Evolutionary conservation across 441 rosid species (phyloP), one percentile per base, ranked within the genome.

Genomic region (Gossypium trilobum): DNA sequence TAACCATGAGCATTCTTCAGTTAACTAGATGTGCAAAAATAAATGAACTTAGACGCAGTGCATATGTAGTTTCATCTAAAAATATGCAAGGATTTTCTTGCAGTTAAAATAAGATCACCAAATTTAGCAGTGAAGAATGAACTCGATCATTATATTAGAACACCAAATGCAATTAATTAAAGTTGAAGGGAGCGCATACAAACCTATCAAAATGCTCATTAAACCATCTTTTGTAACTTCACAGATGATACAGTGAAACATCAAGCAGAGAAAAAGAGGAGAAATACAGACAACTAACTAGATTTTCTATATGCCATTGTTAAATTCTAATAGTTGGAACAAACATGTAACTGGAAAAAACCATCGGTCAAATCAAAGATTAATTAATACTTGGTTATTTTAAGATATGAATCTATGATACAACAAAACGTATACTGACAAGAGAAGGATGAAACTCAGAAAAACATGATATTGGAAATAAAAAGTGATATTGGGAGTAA

Each of bases 251-350:
- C 7, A 13, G 56, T 55, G 22, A 55, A 55, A 65, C 8, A 13
- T 36, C 8, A 63, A 42, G 54, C 17, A 64, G 7, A 20, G 69
- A 11, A 13, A 9, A 63, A 19, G 19, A 42, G 25, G n/a, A 1
- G 51, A 63, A 9, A 20, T 7, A 36, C 3, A 20, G 2, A 64
- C 13, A 61, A 64, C 69, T 29, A 64, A 42, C 31, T 64, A 19
- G 31, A 62, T 64, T 20, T 42, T 20, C 31, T 19, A 19, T 2
- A 39, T 39, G 16, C 25, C 13, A 65, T 19, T 44, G 36, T 44
- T 22, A 65, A 65, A 65, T 22, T 65, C 0, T 65, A 65, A 65
- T 42, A 65, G 36, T 44, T 22, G 10, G 36, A 65, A 65, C 56
- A 22, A 13, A 22, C 3, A 65, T 65, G 23, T 65, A 36, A 10